Evolutionary conservation across 2,329 filamentous ascomycete genomes (phyloP).

Genomic region (Plectosphaerella plurivora): DNA sequence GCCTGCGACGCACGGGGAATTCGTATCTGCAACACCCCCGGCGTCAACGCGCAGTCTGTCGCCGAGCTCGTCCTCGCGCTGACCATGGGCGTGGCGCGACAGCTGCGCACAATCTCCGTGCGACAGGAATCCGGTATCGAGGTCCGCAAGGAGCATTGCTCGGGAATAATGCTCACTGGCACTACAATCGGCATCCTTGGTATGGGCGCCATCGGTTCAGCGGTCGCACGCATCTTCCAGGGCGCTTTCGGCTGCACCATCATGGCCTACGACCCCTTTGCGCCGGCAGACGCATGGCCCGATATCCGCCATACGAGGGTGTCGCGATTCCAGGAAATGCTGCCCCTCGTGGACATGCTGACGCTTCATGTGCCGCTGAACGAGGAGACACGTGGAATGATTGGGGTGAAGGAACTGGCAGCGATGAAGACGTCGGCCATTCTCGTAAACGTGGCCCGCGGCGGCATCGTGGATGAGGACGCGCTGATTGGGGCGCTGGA

Average conservation of each 20-base stretch:
- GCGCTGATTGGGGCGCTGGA: not conserved
- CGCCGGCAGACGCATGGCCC: constrained; percentile 4
- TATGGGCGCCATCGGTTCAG: constrained; percentile 33
- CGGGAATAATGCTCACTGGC: constrained; percentile 26
- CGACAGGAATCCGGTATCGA: constrained; percentile 9
- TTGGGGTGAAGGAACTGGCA: not conserved
- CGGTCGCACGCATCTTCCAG: constrained; percentile 16
- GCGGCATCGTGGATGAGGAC: not conserved
- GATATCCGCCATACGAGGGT: constrained; percentile 3
- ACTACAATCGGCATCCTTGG: constrained; percentile 31
- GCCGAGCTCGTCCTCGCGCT: constrained; percentile 32
- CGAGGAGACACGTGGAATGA: not conserved
- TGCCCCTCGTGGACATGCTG: constrained; percentile 2
- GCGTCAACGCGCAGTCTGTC: constrained; percentile 35
- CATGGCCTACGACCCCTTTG: constrained; percentile 6
- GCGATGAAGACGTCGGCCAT: not conserved
- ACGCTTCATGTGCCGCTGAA: constrained; percentile 4
- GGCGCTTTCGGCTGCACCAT: constrained; percentile 4
- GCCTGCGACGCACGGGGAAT: constrained; percentile 32
- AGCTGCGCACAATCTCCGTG: constrained; percentile 1
- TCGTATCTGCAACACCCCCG: constrained; percentile 42
- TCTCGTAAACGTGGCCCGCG: not conserved
- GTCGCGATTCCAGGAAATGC: constrained; percentile 4
- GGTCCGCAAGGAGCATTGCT: constrained; percentile 33
- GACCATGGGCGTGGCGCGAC: constrained; percentile 4